Evolutionary conservation across 2,329 filamentous ascomycete genomes (phyloP).

Genomic region (Didymella pinodella): DNA sequence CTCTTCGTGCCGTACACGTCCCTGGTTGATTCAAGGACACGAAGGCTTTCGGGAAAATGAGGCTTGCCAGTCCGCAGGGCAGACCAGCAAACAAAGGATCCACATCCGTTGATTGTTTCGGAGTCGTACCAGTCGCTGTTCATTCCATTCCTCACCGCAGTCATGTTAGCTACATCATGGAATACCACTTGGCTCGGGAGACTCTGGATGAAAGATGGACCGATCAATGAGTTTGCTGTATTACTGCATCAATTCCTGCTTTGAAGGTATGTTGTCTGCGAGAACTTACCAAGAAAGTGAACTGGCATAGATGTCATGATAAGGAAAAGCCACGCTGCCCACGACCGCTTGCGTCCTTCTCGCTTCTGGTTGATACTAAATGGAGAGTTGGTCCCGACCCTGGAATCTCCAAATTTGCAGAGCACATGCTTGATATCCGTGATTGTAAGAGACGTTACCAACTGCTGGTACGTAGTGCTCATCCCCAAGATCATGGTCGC

Average conservation of each 20-base stretch:
- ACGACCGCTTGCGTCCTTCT: conserved; percentile 31
- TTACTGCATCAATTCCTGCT: not conserved
- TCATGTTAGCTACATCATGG: conserved; percentile 16
- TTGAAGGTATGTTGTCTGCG: not conserved
- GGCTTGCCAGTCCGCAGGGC: conserved; percentile 33
- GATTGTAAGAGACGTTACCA: conserved; percentile 38
- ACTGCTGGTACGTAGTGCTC: conserved; percentile 47
- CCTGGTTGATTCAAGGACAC: not conserved
- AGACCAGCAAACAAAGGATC: conserved; percentile 31
- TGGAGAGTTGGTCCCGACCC: conserved; percentile 45
- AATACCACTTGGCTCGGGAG: conserved; percentile 25
- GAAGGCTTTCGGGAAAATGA: conserved; percentile 23
- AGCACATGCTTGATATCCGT: conserved; percentile 37
- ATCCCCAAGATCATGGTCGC: conserved; percentile 45
- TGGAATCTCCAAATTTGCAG: conserved; percentile 41
- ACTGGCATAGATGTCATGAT: conserved; percentile 37
- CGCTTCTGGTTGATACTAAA: conserved; percentile 44
- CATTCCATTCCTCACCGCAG: not conserved
- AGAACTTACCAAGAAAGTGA: conserved; percentile 32
- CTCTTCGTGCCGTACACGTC: conserved; percentile 1
- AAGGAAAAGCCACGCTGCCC: conserved; percentile 41
- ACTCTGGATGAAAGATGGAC: conserved; percentile 30
- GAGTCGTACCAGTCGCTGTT: not conserved
- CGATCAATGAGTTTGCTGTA: conserved; percentile 39
- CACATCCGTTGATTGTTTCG: not conserved